phyloP scores from a whole-genome alignment of 1,284 basidiomycete species.

The Macrocystidia cucumis region DNA sequence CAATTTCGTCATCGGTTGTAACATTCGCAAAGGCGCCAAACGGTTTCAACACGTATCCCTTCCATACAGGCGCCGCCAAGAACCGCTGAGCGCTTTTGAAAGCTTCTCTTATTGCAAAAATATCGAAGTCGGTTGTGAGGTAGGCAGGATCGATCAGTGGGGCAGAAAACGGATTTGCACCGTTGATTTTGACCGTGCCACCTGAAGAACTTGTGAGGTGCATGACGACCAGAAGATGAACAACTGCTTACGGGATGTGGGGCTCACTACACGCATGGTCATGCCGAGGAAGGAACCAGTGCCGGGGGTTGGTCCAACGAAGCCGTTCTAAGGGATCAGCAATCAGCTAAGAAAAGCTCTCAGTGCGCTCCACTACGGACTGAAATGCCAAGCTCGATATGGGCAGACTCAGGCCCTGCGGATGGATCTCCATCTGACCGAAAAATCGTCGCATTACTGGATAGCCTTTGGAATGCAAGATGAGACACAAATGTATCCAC shows the following conservation, averaged over 20 bases:
- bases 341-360: not conserved
- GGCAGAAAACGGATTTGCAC: constrained; percentile 22
- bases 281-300: constrained; percentile 4
- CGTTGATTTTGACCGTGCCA: constrained; percentile 23
- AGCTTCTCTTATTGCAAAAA: constrained; percentile 19
- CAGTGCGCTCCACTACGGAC: not conserved
- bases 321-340: not conserved
- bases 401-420: not conserved
- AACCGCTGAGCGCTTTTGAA: constrained; percentile 21
- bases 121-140: constrained; percentile 23
- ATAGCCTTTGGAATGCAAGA: not conserved
- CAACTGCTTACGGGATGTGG: constrained; percentile 4
- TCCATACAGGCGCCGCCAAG: constrained; percentile 21
- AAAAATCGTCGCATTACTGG: constrained; percentile 7
- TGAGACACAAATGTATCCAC: not conserved
- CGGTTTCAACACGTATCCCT: constrained; percentile 21
- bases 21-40: constrained; percentile 7
- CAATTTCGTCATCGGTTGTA: constrained; percentile 12
- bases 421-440: constrained; percentile 3
- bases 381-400: not conserved
- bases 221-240: too few species aligned
- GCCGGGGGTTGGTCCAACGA: not conserved
- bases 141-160: constrained; percentile 28
- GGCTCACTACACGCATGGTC: constrained; percentile 1
- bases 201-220: too few species aligned